Evolutionary conservation across 768 basidiomycete genomes (phyloP), one percentile per base, ranked within the genome.

Genomic region (Calocera cornea): DNA sequence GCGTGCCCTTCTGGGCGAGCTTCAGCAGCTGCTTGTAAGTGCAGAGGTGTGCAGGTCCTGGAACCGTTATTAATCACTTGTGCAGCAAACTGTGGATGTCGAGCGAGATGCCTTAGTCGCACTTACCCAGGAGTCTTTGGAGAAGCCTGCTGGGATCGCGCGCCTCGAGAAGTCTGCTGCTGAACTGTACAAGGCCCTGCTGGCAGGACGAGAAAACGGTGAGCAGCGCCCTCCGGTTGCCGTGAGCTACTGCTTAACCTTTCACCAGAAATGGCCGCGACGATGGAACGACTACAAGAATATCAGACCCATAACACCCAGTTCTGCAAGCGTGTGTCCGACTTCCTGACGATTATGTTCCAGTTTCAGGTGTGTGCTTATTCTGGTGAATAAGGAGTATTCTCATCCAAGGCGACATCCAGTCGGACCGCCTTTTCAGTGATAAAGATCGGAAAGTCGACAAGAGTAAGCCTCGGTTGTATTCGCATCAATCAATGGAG

Each of bases 11-110:
- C 77, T 98, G 44, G 81, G 79, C 34, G 97, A 98, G 75, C 78
- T 99, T 12, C 87, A 95, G 75, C 90, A 91, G 72, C 80, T 99
- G 27, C 78, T 98, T 72, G 95, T 90, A 71, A 66, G 83, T 38
- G 36, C 36, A 38, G 36, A 38, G 5, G 36, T 40, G 33, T n/a
- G 17, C 70, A 31, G 66, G 65, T 22, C 19, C 17, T 70, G 27
- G 41, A 27, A 24, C 33, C 5, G 24, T 41, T 22, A 10, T 24
- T 67, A 34, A 33, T 47, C 16, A 29, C 31, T 29, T 34, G 24
- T 49, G 2, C 70, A 97, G 95, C 86, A 90, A 84, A 98, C 94
- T 7, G 92, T 95, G 17, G 89, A 97, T 77, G 95, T 98, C n/a
- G 84, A 90, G 71, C 81, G 84, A 68, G 84, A 86, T 17, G 85